A percentile compares a stretch with the other conserved stretches of the same genome.
These are phyloP conservation scores for Mangifera indica DNA, from an alignment of 345 rosid genomes.

Conservation along the genomic window DNA sequence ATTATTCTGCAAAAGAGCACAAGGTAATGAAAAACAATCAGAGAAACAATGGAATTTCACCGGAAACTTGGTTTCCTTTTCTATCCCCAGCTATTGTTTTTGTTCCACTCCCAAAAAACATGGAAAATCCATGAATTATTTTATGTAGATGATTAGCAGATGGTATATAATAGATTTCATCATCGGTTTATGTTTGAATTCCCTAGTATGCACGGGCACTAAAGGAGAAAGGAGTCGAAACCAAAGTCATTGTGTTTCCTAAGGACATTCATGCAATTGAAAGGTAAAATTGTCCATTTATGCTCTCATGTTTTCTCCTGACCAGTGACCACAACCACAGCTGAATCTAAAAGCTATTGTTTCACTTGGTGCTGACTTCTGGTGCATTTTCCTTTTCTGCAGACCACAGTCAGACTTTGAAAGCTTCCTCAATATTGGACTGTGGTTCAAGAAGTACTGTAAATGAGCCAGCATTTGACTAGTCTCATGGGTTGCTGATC, in stretches of 20 bases:
- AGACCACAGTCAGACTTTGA: slow-evolving; percentile 86
- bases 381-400: slow-evolving; percentile 35
- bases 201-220: slow-evolving; percentile 70
- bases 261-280: slow-evolving; percentile 69
- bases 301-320: not conserved
- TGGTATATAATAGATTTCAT: not conserved
- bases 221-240: slow-evolving; percentile 77
- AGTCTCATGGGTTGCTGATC: not conserved
- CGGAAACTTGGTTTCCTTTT: not conserved
- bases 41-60: not conserved
- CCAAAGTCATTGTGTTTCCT: slow-evolving; percentile 71
- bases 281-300: slow-evolving; percentile 38
- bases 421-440: slow-evolving; percentile 75
- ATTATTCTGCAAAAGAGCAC: not conserved
- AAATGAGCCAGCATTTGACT: slow-evolving; percentile 20
- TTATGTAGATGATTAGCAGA: not conserved
- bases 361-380: slow-evolving; percentile 9
- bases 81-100: not conserved
- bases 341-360: not conserved
- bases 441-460: slow-evolving; percentile 84
- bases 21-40: not conserved
- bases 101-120: not conserved
- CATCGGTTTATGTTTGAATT: slow-evolving; percentile 18
- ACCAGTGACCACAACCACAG: not conserved
- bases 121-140: not conserved